Evolutionary conservation across 441 rosid genomes (phyloP).

Genomic region (Rhodomyrtus psidioides): DNA sequence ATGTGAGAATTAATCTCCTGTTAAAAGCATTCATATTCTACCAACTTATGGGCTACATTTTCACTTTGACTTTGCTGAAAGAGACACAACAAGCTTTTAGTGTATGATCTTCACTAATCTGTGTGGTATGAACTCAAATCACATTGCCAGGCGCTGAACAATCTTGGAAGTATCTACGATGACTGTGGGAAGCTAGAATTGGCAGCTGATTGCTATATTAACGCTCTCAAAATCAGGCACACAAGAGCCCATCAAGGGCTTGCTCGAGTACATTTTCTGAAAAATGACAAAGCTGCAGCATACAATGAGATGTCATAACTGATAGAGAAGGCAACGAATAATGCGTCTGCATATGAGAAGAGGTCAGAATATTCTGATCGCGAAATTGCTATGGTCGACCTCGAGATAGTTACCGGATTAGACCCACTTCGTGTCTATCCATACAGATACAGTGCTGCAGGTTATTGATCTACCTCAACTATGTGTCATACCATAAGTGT

Average conservation of each 20-base stretch:
- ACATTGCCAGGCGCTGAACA: conserved; percentile 76
- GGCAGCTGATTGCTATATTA: conserved; percentile 95
- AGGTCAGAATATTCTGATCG: conserved; percentile 96
- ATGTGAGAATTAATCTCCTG: background rate
- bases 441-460: conserved; percentile 95
- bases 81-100: background rate
- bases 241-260: conserved; percentile 97
- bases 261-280: conserved; percentile 84
- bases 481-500: background rate
- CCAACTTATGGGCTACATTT: background rate
- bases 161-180: conserved; percentile 90
- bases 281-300: conserved; percentile 66
- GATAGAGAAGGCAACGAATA: conserved; percentile 78
- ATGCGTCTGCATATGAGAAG: conserved; percentile 94
- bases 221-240: conserved; percentile 86
- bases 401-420: conserved; percentile 77
- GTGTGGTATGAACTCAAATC: background rate
- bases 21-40: background rate
- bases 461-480: conserved; percentile 19
- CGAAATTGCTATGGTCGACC: conserved; percentile 80
- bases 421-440: conserved; percentile 97
- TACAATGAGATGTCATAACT: conserved; percentile 87
- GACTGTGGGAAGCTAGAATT: conserved; percentile 61
- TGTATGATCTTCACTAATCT: background rate
- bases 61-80: background rate